Evolutionary conservation across 2,329 filamentous ascomycete genomes (phyloP), one percentile per base, ranked within the genome.

Genomic region (Penicillium sp.): DNA sequence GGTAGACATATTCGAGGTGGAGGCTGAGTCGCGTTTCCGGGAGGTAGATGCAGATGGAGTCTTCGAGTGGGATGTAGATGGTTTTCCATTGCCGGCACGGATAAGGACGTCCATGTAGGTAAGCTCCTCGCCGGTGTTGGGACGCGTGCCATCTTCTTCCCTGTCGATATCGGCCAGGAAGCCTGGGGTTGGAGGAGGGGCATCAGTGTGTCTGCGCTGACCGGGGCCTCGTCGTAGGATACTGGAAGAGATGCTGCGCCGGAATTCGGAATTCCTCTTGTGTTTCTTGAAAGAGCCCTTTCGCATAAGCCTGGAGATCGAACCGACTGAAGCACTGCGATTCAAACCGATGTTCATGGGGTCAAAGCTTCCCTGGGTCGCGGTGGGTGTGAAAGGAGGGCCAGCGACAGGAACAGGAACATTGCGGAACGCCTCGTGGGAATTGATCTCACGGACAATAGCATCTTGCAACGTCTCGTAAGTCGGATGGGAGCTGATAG

Each of bases 381-480:
- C 45, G 2, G 64, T 62, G 8, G 71, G 71, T 0, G 70, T 73
- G 44, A 71, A 70, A 6, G 63, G 64, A 26, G 68, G 65, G 1
- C 70, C 70, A n/a, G 55, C 39, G 9, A 53, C 58, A 13, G 71
- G 68, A 41, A 66, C 45, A 31, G 70, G 67, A 0, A 74, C 64
- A 15, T 60, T 62, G 26, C 63, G 68, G 52, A 76, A 75, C 12
- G 73, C 73, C 49, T 75, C 73, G 44, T 75, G 73, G 3, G 70
- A 75, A 49, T 76, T 76, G 46, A 76, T 73, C 51, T 76, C 73
- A 9, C 73, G 70, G 29, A 76, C 62, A 36, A 76, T 76, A 15
- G 72, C 67, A 60, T 76, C 73, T 52, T 76, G 72, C 13, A 76
- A 58, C 5, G 68, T 70, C 54, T 76, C 73, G 48, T 71, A 73